Evolutionary conservation across 768 basidiomycete species (phyloP).

Genomic region (Phylloporus arenicola): DNA sequence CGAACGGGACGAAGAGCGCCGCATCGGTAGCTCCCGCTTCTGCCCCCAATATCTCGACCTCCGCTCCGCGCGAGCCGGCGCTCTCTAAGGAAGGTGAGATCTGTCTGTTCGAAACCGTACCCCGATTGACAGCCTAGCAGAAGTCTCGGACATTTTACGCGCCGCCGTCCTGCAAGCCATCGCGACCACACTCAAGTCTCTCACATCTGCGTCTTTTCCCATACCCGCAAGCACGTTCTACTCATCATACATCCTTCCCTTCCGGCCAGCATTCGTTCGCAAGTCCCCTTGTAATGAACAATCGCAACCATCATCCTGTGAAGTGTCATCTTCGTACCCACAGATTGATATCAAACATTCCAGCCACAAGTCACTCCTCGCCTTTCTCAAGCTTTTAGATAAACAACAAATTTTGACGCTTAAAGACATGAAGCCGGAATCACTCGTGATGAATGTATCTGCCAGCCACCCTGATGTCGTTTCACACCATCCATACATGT

Average conservation of each 20-base stretch:
- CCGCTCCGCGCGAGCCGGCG: constrained; percentile 9
- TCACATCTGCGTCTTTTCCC: constrained; percentile 58
- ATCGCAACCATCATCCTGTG: constrained; percentile 5
- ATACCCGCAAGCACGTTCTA: constrained; percentile 74
- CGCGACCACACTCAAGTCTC: constrained; percentile 39
- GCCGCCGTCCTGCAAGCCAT: constrained; percentile 65
- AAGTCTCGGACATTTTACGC: constrained; percentile 43
- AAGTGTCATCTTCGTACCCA: constrained; percentile 31
- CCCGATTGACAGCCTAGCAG: constrained; percentile 9
- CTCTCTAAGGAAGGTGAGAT: constrained; percentile 28
- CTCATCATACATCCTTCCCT: constrained; percentile 70
- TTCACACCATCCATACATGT: constrained; percentile 48
- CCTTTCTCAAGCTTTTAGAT: constrained; percentile 73
- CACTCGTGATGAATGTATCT: constrained; percentile 52
- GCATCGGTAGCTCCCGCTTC: constrained; percentile 2
- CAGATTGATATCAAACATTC: constrained; percentile 73
- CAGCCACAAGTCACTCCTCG: constrained; percentile 70
- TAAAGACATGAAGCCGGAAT: constrained; percentile 55
- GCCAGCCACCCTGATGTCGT: constrained; percentile 51
- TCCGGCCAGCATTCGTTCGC: constrained; percentile 57
- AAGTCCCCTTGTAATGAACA: constrained; percentile 10
- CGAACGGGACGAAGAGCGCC: constrained; percentile 23
- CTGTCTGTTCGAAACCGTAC: not conserved
- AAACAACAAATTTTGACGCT: constrained; percentile 68
- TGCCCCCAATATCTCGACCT: not conserved